phyloP scores from a whole-genome alignment of 2,329 filamentous ascomycete genomes.

The Harringtonia aguacate region DNA sequence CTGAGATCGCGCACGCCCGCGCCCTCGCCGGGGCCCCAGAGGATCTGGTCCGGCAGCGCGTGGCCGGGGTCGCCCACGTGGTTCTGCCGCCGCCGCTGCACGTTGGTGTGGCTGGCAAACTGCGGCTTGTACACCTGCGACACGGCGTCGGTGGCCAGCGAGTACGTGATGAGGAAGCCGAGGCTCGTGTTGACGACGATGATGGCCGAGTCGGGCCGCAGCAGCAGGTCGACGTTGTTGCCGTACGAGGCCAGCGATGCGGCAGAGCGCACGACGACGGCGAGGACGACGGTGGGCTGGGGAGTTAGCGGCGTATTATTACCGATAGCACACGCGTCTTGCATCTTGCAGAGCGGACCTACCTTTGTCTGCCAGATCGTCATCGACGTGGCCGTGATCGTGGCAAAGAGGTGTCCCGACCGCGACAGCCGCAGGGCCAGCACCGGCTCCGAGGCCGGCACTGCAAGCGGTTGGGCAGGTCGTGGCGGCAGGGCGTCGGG shows the following conservation, averaged over 20 bases:
- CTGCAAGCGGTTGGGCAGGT: conserved; percentile 11
- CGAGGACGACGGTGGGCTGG: conserved; percentile 80
- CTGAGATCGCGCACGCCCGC: conserved; percentile 76
- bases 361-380: conserved; percentile 97
- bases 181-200: conserved; percentile 79
- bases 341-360: conserved; percentile 13
- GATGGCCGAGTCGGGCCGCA: conserved; percentile 86
- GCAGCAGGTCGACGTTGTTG: conserved; percentile 69
- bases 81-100: conserved; percentile 50
- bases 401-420: conserved; percentile 72
- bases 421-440: conserved; percentile 68
- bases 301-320: not conserved
- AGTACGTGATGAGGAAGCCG: conserved; percentile 91
- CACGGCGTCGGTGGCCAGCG: conserved; percentile 72
- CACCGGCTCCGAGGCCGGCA: conserved; percentile 52
- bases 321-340: not conserved
- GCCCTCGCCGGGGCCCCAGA: conserved; percentile 72
- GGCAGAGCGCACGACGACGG: conserved; percentile 71
- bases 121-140: conserved; percentile 77
- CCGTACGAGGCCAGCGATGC: conserved; percentile 77
- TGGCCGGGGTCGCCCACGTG: conserved; percentile 47
- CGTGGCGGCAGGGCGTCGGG: conserved; percentile 16
- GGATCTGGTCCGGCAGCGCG: conserved; percentile 46
- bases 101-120: conserved; percentile 58
- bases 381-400: conserved; percentile 74